These are phyloP conservation scores for Geotrichum phurueaensis DNA, from an alignment of 1,139 yeast species.

Conservation along the genomic window DNA sequence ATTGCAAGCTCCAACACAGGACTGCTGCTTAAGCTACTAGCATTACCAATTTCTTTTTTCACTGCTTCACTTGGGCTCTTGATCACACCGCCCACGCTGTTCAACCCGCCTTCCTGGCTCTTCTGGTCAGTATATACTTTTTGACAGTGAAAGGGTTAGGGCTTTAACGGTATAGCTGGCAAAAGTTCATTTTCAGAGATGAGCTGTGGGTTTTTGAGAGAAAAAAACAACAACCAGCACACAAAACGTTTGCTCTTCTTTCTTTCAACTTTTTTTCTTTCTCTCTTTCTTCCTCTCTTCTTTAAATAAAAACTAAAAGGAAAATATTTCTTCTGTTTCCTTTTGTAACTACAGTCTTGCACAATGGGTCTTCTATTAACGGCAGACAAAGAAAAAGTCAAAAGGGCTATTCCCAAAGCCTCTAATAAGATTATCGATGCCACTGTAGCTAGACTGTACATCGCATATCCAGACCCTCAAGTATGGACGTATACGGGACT, in stretches of 20 bases:
- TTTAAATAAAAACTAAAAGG: too few relatives aligned
- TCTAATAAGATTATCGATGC: slow-evolving; percentile 86
- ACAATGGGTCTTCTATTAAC: slow-evolving; percentile 57
- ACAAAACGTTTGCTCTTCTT: not conserved
- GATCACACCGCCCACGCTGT: not conserved
- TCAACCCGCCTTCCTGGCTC: not conserved
- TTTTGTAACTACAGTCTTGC: not conserved
- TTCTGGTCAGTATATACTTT: too few relatives aligned
- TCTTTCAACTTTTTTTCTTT: not conserved
- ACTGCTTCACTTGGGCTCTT: too few relatives aligned
- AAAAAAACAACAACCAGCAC: not conserved
- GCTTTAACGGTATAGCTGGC: not conserved
- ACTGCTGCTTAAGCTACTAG: too few relatives aligned
- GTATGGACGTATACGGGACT: slow-evolving; percentile 86
- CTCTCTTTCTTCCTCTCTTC: not conserved
- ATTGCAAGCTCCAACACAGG: too few relatives aligned
- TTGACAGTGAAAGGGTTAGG: not conserved
- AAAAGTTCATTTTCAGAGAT: too few relatives aligned
- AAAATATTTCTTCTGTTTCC: not conserved
- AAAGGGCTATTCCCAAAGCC: slow-evolving; percentile 81
- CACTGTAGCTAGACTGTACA: slow-evolving; percentile 80
- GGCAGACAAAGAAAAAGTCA: slow-evolving; percentile 79
- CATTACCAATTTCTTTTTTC: too few relatives aligned
- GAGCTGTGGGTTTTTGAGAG: too few relatives aligned
- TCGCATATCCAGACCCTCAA: slow-evolving; percentile 79